These are phyloP conservation scores for Herpetospermum pedunculosum DNA, from an alignment of 306 rosid genomes.

Conservation along the genomic window DNA sequence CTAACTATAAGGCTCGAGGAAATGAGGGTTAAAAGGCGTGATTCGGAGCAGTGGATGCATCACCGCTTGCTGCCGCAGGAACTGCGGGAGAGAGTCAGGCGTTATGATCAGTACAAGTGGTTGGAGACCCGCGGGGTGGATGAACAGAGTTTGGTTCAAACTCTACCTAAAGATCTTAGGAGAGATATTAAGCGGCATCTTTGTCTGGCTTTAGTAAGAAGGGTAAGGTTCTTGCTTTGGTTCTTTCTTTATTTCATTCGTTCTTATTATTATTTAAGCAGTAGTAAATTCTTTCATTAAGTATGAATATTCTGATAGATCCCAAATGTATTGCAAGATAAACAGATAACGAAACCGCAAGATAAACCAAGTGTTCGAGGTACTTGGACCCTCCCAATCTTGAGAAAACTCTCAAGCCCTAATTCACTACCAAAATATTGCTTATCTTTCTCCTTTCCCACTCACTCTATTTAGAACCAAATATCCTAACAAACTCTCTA, in stretches of 20 bases:
- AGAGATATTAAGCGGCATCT: slow-evolving; percentile 96
- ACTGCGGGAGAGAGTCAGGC: slow-evolving; percentile 88
- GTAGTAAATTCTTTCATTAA: not conserved
- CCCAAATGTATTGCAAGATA: no score
- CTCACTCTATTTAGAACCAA: no score
- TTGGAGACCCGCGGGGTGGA: slow-evolving; percentile 97
- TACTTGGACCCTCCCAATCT: no score
- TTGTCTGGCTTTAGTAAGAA: slow-evolving; percentile 90
- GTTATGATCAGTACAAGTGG: slow-evolving; percentile 98
- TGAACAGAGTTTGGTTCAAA: slow-evolving; percentile 75
- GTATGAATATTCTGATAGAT: not conserved
- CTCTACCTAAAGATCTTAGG: slow-evolving; percentile 94
- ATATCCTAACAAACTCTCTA: no score
- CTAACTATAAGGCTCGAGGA: slow-evolving; percentile 96
- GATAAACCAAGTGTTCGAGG: no score
- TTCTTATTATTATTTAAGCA: not conserved
- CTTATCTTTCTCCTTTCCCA: no score
- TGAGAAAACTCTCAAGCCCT: no score
- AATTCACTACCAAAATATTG: no score
- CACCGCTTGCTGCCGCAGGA: slow-evolving; percentile 88
- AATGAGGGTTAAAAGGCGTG: slow-evolving; percentile 97
- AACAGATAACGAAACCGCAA: no score
- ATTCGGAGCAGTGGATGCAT: slow-evolving; percentile 99
- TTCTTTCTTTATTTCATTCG: not conserved
- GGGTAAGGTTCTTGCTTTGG: slow-evolving; percentile 47